Evolutionary conservation across 164 flowering plant species (phyloP), one percentile per base, ranked within the genome.

Genomic region (Hamamelis virginiana): DNA sequence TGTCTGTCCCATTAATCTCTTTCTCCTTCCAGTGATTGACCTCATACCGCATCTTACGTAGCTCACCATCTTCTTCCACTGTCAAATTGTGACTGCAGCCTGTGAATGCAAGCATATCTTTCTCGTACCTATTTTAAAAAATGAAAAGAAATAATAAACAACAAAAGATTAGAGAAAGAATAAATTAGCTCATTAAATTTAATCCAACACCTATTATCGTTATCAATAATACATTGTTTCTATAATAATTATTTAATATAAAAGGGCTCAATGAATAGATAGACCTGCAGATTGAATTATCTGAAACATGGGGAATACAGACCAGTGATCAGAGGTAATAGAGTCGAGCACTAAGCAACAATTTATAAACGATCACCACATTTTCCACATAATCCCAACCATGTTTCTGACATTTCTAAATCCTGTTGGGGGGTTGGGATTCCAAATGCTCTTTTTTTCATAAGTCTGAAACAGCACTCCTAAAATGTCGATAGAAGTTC

Each of bases 11-110:
- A 82, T 96, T 91, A 38, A 96, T 96, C 62, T 93, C 98, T 72
- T 96, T 96, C 80, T 96, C 99, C 77, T 96, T 96, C 99, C 99
- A 96, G 70, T 96, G 99, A 72, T 81, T 83, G 23, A 93, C 97
- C 61, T 89, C 92, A 72, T 89, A 81, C 0, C 99, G 79, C 99
- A 96, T 93, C 67, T 27, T 81, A 0, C 79, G 80, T 25, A 96
- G 89, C 75, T 93, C 98, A 8, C 88, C 92, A 61, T 81, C 97
- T 81, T 96, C 99, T 75, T 87, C 98, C 26, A 81, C 71, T 8
- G 94, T 89, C 83, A 93, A 72, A 77, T 76, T 88, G 75, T 93
- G 97, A 73, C 95, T 84, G 79, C 99, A 96, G 57, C 99, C 99
- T 3, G 99, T 93, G 69, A 96, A 96, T 45, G 99, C 92, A 59